Conservation (phyloP, 331 rosid genomes). For the Quercus lobata region DNA sequence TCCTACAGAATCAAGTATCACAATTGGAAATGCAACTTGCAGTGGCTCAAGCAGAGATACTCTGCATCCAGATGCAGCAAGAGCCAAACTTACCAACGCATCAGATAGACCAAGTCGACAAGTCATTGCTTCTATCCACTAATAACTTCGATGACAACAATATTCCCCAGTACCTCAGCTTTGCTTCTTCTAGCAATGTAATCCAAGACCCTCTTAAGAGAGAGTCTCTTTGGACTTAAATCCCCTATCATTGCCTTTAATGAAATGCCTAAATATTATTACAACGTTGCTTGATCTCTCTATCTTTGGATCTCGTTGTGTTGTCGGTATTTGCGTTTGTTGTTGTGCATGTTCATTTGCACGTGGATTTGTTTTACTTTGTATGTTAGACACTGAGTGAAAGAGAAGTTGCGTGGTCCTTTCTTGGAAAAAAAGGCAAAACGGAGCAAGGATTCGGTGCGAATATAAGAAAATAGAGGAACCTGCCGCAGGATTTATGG, state of each 20-base stretch:
- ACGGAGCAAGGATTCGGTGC: background rate
- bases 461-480: background rate
- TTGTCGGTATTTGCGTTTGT: background rate
- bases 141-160: slow-evolving; percentile 14
- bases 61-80: slow-evolving; percentile 67
- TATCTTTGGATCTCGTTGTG: background rate
- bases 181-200: slow-evolving; percentile 54
- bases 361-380: background rate
- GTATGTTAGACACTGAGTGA: background rate
- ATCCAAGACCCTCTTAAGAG: slow-evolving; percentile 57
- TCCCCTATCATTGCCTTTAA: background rate
- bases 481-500: slow-evolving; percentile 20
- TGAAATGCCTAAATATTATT: background rate
- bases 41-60: slow-evolving; percentile 66
- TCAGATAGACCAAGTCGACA: slow-evolving; percentile 31
- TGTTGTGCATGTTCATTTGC: background rate
- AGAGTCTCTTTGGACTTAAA: slow-evolving; percentile 65
- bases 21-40: slow-evolving; percentile 77
- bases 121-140: slow-evolving; percentile 31
- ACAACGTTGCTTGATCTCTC: background rate
- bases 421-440: background rate
- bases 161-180: slow-evolving; percentile 34
- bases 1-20: slow-evolving; percentile 63
- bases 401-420: background rate
- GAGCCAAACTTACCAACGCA: slow-evolving; percentile 35